A percentile compares a stretch with the other conserved stretches of the same genome.
These are phyloP conservation scores for Xylaria castorea DNA, from an alignment of 495 filamentous ascomycete species.

Conservation along the genomic window DNA sequence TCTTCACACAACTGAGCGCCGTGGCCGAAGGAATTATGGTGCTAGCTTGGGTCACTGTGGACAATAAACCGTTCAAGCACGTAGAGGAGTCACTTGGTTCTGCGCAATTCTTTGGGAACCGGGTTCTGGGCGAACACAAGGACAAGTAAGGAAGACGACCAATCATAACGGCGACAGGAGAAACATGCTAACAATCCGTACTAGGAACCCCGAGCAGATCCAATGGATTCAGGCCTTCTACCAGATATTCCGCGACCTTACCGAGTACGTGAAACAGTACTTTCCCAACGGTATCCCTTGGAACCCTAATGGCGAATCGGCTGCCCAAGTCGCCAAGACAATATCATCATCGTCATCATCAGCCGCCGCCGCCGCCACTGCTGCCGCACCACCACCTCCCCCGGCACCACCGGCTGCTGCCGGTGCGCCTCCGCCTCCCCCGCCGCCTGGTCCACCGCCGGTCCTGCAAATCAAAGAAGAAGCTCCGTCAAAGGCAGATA, in stretches of 20 bases:
- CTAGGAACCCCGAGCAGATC: constrained; percentile 76
- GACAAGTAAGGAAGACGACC: constrained; percentile 69
- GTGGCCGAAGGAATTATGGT: constrained; percentile 89
- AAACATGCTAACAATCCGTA: constrained; percentile 6
- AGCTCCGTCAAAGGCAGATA: constrained; percentile 38
- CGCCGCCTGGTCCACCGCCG: constrained; percentile 67
- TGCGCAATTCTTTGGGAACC: constrained; percentile 90
- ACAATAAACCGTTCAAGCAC: constrained; percentile 79
- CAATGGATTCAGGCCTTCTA: constrained; percentile 91
- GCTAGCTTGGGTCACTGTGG: constrained; percentile 83
- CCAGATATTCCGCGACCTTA: constrained; percentile 79
- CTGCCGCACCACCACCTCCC: constrained; percentile 41
- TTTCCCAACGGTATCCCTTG: constrained; percentile 81
- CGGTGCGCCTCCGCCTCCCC: constrained; percentile 75
- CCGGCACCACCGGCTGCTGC: constrained; percentile 63
- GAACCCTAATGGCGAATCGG: constrained; percentile 83
- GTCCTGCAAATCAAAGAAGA: constrained; percentile 56
- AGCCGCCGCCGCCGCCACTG: constrained; percentile 36
- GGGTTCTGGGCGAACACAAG: constrained; percentile 86
- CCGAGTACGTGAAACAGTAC: constrained; percentile 80
- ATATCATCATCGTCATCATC: constrained; percentile 37
- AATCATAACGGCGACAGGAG: no score
- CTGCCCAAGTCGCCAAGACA: constrained; percentile 67
- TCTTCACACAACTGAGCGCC: constrained; percentile 80
- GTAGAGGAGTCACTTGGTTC: constrained; percentile 78